A percentile compares a stretch with the other conserved stretches of the same genome.
phyloP scores from a whole-genome alignment of 805 yeast genomes.

The Kazachstania psychrophila region DNA sequence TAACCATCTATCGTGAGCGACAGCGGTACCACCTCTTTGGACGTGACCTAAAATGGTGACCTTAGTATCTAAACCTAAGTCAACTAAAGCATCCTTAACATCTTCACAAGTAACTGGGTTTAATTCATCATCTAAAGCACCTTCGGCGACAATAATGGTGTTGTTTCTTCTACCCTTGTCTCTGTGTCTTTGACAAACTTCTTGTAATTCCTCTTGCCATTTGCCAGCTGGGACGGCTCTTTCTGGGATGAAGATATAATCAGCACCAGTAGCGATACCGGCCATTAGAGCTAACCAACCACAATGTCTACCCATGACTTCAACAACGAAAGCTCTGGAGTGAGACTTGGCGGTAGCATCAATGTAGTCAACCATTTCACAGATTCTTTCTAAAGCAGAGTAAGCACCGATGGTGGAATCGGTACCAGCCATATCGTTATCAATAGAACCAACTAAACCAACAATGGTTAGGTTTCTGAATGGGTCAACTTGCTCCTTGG shows the following conservation, averaged over 20 bases:
- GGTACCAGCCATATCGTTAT: conserved; percentile 95
- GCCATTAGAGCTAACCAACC: conserved; percentile 99
- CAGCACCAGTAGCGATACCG: conserved; percentile 94
- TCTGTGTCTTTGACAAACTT: conserved; percentile 71
- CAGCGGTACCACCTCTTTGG: conserved; percentile 98
- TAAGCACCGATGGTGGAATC: conserved; percentile 96
- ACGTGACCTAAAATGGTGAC: conserved; percentile 95
- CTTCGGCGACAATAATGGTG: conserved; percentile 95
- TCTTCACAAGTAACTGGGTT: conserved; percentile 70
- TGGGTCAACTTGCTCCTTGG: conserved; percentile 48
- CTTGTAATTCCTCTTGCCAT: conserved; percentile 77
- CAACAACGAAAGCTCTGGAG: conserved; percentile 94
- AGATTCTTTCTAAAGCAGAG: conserved; percentile 85
- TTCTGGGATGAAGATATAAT: conserved; percentile 89
- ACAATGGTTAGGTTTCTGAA: conserved; percentile 73
- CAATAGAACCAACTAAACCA: conserved; percentile 94
- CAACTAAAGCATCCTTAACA: conserved; percentile 75
- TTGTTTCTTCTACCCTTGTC: conserved; percentile 85
- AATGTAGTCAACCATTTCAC: conserved; percentile 90
- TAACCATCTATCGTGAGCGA: conserved; percentile 82
- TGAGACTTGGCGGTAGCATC: conserved; percentile 97
- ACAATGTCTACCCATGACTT: conserved; percentile 99
- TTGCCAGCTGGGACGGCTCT: conserved; percentile 65
- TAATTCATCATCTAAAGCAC: conserved; percentile 80
- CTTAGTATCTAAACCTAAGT: conserved; percentile 86